Evolutionary conservation across 257 asterid species (phyloP).

Genomic region (Thymus quinquecostatus): DNA sequence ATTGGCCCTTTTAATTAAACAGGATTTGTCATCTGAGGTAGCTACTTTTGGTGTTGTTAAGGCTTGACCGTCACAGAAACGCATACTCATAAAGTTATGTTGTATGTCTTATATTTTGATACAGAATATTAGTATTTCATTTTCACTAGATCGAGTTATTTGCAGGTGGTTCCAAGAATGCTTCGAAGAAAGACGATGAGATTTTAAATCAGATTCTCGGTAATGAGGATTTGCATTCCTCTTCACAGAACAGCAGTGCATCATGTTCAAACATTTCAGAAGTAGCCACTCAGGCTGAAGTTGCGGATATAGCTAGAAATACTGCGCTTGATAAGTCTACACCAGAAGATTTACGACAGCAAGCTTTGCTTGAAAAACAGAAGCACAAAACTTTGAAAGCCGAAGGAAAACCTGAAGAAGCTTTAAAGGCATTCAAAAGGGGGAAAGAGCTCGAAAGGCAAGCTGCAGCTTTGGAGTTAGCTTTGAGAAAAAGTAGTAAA

Average conservation of each 20-base stretch:
- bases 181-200: constrained; percentile 65
- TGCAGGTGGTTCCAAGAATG: constrained; percentile 69
- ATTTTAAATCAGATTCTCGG: constrained; percentile 55
- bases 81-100: not conserved
- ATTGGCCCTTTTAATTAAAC: not conserved
- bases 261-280: constrained; percentile 57
- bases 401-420: constrained; percentile 94
- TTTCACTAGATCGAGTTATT: constrained; percentile 22
- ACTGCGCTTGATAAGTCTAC: constrained; percentile 52
- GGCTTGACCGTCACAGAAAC: not conserved
- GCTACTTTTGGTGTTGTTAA: not conserved
- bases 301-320: constrained; percentile 39
- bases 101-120: not conserved
- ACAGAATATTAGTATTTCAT: constrained; percentile 1
- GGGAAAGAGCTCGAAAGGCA: constrained; percentile 97
- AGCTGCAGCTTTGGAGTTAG: constrained; percentile 82
- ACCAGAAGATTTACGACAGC: constrained; percentile 87
- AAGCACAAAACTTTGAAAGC: constrained; percentile 72
- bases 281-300: constrained; percentile 40
- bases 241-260: constrained; percentile 41
- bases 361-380: constrained; percentile 80
- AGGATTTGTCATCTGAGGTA: not conserved
- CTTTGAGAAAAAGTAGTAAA: constrained; percentile 73
- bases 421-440: constrained; percentile 76
- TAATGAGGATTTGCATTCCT: constrained; percentile 42